These are phyloP conservation scores for Arachnomyces sp. DNA, from an alignment of 2,329 filamentous ascomycete genomes.

Conservation along the genomic window DNA sequence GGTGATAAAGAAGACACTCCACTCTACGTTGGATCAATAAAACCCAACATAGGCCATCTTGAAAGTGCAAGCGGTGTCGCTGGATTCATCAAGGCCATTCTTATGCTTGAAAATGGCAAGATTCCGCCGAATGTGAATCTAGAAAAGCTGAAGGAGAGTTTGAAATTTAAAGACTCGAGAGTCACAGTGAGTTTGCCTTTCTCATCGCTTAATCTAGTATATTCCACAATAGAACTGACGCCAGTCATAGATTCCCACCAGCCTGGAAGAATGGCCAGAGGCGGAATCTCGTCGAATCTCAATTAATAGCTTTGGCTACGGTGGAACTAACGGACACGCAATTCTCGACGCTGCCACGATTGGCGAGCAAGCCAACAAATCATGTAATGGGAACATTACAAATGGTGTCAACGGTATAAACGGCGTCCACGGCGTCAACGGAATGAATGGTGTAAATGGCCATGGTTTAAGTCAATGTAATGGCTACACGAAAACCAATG, in stretches of 20 bases:
- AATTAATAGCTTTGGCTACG: conserved; percentile 41
- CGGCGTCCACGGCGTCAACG: no score
- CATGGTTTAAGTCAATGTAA: no score
- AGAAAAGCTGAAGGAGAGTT: no score
- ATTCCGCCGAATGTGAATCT: conserved; percentile 51
- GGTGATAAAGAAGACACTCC: background rate
- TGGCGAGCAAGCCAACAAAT: background rate
- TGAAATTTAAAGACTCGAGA: no score
- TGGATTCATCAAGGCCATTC: conserved; percentile 51
- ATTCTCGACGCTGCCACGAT: conserved; percentile 26
- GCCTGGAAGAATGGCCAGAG: conserved; percentile 6
- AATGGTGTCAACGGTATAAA: no score
- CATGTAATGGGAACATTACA: no score
- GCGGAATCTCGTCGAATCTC: conserved; percentile 16
- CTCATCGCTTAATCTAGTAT: no score
- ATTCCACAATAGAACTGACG: no score
- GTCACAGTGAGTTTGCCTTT: no score
- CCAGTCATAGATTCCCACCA: conserved; percentile 4
- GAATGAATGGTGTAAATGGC: no score
- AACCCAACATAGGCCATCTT: conserved; percentile 21
- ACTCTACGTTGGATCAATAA: conserved; percentile 15
- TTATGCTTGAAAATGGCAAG: conserved; percentile 53
- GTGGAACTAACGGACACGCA: conserved; percentile 40
- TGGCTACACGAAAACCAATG: no score
- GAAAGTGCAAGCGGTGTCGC: conserved; percentile 46